Percentiles rank a stretch among this genome's conserved stretches.
These are phyloP conservation scores for Hypoxylon perforatum DNA, from an alignment of 495 filamentous ascomycete species.

Conservation along the genomic window DNA sequence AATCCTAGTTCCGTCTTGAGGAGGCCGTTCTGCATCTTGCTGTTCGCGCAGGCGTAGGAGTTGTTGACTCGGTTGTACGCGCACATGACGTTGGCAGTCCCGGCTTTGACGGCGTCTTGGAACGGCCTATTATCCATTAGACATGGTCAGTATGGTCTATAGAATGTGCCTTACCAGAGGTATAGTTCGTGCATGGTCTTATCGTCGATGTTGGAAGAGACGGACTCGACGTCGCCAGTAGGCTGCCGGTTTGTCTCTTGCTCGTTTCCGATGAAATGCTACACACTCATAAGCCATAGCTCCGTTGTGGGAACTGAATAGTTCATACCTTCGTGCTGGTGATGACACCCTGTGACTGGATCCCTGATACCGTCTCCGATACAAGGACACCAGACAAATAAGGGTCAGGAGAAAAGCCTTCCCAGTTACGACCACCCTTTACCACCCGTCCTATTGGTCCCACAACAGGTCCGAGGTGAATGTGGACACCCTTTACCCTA, in stretches of 20 bases:
- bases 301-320: constrained; percentile 44
- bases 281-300: constrained; percentile 3
- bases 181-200: constrained; percentile 76
- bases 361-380: constrained; percentile 56
- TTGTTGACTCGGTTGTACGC: constrained; percentile 76
- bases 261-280: constrained; percentile 72
- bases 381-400: constrained; percentile 59
- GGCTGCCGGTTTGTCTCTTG: constrained; percentile 71
- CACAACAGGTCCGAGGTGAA: constrained; percentile 74
- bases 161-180: constrained; percentile 63
- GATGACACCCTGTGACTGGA: constrained; percentile 64
- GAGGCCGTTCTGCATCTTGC: constrained; percentile 67
- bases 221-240: constrained; percentile 52
- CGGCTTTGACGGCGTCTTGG: constrained; percentile 69
- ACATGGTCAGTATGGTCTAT: constrained; percentile 39
- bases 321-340: constrained; percentile 61
- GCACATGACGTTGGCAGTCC: constrained; percentile 72
- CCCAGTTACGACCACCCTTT: constrained; percentile 66
- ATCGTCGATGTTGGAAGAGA: constrained; percentile 72
- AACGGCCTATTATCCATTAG: constrained; percentile 60
- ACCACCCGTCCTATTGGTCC: constrained; percentile 63
- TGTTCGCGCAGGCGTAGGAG: constrained; percentile 72
- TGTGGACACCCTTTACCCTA: constrained; percentile 70
- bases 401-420: constrained; percentile 60
- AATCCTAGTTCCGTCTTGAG: constrained; percentile 74